Base-by-base conservation (phyloP, 352 stramenopile species). In the Thalassiosira mediterranea region DNA sequence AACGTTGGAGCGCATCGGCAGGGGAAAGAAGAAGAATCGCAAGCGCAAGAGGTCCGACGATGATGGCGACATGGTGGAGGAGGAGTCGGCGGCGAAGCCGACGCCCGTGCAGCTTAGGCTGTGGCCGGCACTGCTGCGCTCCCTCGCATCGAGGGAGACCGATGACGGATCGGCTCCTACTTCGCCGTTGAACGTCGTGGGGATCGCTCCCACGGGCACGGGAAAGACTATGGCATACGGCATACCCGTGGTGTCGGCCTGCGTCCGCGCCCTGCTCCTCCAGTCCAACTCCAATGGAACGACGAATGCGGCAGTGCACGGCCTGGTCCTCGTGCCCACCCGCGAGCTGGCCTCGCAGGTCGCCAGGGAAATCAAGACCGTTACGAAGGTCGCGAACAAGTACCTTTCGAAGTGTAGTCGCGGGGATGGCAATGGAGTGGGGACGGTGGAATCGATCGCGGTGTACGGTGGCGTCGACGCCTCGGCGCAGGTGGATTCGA, bases 171-270 rank as follows among this genome's bases (percentile, higher is more conserved):
- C 29, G 10, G 34, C 46, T 54, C 15, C 46, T 54, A 26, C 0
- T 44, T 3, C 11, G 48, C 5, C 25, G 21, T 60, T 40, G 17
- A 83, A 88, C 72, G 29, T 86, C 17, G 65, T 87, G 37, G 73
- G 56, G n/a, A 79, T 84, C 38, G 74, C 86, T 23, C 72, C 79
- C 8, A 92, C 87, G 5, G 87, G 79, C 17, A 83, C 56, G 15
- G 86, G 73, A 17, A 82, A 82, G 78, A 93, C 87, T 4, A 48
- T 91, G 34, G 61, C 73, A 3, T 93, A 90, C 56, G 64, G 46
- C 10, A 31, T 91, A 26, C 87, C 87, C 2, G 59, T 88, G 7
- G 28, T 90, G 15, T 52, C 71, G 3, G 17, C 52, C 21, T 79
- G 61, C 28, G 17, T 69, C n/a, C 29, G 42, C n/a, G 66, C 11